These are phyloP conservation scores for Heritiera littoralis DNA, from an alignment of 345 rosid species.

Conservation along the genomic window DNA sequence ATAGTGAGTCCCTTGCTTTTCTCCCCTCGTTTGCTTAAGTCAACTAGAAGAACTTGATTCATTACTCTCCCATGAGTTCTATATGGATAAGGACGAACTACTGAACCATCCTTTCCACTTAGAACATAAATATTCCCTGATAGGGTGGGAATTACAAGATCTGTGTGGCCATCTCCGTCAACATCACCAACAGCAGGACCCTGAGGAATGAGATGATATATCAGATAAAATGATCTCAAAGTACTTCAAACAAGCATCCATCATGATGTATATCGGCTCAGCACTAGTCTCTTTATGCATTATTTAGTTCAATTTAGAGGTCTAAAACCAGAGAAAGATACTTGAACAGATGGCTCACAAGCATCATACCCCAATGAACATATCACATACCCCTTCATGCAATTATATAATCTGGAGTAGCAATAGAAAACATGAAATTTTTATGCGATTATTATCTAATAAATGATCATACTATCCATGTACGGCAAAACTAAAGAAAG, in stretches of 20 bases:
- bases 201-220: constrained; percentile 43
- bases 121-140: constrained; percentile 93
- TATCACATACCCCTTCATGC: constrained; percentile 7
- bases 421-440: neutral
- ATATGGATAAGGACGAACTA: constrained; percentile 88
- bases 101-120: constrained; percentile 90
- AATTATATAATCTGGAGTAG: neutral
- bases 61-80: constrained; percentile 98
- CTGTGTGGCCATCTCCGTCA: constrained; percentile 95
- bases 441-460: no score
- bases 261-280: constrained; percentile 5
- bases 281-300: neutral
- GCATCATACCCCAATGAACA: neutral
- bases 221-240: neutral
- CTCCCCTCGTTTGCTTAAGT: constrained; percentile 78
- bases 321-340: neutral
- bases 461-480: neutral
- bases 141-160: constrained; percentile 86
- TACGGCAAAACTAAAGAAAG: constrained; percentile 4
- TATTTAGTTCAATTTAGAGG: neutral
- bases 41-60: constrained; percentile 97
- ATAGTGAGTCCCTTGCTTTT: constrained; percentile 84
- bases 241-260: neutral
- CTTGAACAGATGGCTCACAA: constrained; percentile 7
- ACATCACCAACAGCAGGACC: constrained; percentile 93